phyloP scores from a whole-genome alignment of 495 filamentous ascomycete species.

The Pyrenula massariospora region DNA sequence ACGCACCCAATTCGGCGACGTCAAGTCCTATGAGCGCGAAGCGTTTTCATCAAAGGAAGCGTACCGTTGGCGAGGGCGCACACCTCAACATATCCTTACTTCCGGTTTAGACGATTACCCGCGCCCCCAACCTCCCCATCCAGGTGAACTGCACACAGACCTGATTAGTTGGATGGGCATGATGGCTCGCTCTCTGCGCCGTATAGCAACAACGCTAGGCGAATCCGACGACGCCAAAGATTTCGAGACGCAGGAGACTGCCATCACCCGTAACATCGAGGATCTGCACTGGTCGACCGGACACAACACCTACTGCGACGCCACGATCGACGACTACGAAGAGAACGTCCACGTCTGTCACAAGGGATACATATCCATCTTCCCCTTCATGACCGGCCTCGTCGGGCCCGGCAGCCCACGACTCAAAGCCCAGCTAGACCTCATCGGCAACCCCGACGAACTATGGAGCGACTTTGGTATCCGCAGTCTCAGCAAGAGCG shows the following conservation, averaged over 20 bases:
- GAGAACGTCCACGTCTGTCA: conserved; percentile 86
- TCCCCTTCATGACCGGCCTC: conserved; percentile 82
- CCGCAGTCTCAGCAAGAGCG: conserved; percentile 73
- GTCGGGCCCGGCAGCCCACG: conserved; percentile 58
- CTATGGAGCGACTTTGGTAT: conserved; percentile 80
- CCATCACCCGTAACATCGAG: conserved; percentile 78
- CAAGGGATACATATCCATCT: conserved; percentile 90
- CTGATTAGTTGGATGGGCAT: conserved; percentile 93
- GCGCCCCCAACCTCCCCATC: conserved; percentile 88
- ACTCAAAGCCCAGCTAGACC: conserved; percentile 60
- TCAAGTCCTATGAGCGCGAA: conserved; percentile 81
- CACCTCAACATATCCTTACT: conserved; percentile 72
- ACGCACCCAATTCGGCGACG: conserved; percentile 78
- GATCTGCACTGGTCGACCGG: conserved; percentile 84
- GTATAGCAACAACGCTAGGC: conserved; percentile 61
- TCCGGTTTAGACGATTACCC: conserved; percentile 96
- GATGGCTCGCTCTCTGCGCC: conserved; percentile 71
- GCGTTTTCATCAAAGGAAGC: conserved; percentile 79
- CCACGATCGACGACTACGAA: conserved; percentile 90
- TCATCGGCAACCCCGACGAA: conserved; percentile 71
- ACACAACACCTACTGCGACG: conserved; percentile 79
- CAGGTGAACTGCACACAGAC: conserved; percentile 92
- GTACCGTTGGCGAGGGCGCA: conserved; percentile 93
- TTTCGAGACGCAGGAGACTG: conserved; percentile 60
- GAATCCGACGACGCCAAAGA: conserved; percentile 63